Base-by-base conservation (phyloP, 2,329 filamentous ascomycete genomes). In the Trichoderma citrinoviride region DNA sequence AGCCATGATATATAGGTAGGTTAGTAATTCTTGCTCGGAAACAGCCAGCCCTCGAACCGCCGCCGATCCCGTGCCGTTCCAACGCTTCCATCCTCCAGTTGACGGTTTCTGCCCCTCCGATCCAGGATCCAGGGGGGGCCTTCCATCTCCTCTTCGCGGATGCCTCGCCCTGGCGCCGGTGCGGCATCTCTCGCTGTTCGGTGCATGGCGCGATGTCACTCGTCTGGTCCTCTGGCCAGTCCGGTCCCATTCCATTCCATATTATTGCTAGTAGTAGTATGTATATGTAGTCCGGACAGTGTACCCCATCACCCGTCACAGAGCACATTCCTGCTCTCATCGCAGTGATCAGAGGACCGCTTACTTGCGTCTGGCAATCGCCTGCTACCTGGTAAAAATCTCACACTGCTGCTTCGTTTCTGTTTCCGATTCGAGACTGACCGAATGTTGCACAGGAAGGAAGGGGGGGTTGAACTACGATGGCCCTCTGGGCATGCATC, bases 181-280 rank as follows among this genome's bases (percentile, higher is more conserved):
- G 60, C 60, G 53, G 60, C 60, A 62, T 62, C 60, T 54, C 40
- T 54, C 33, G 40, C 43, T 53, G 49, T 43, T 53, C 47, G 58
- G 49, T 61, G 58, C 58, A 44, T 61, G 58, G 40, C 60, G 15
- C 58, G 47, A 61, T 61, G 58, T 61, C 27, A 61, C 58, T 53
- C 41, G 33, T 47, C 25, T 44, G 15, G 40, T 7, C 17, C 12
- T 44, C n/a, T 19, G 7, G 47, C 53, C 53, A 3, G 21, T 12
- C 33, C 12, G 33, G 19, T 4, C 14, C 33, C 33, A 37, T 37
- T 37, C 33, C 33, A 37, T 37, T 1, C 33, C 12, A 29, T 14
- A 7, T 10, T 37, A 37, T 14, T 14, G 33, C 33, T 37, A n/a
- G 33, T 37, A 37, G 33, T 37, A 37, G 33, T 37, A 37, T 37